phyloP scores from a whole-genome alignment of 257 asterid species.

The Leptodermis oblonga region DNA sequence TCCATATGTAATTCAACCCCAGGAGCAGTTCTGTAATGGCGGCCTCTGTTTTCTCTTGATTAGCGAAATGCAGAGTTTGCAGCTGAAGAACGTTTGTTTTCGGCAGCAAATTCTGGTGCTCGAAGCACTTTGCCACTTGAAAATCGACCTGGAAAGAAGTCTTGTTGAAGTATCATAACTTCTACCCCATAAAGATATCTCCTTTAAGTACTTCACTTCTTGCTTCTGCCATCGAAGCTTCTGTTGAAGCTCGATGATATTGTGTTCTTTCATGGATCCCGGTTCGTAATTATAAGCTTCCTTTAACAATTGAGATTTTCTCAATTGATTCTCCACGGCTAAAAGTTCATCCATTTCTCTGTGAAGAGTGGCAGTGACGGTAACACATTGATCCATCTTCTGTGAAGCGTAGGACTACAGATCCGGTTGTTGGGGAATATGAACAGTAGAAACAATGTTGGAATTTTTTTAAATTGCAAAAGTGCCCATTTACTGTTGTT shows the following conservation, averaged over 20 bases:
- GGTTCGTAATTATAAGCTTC: constrained; percentile 13
- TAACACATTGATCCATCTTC: constrained; percentile 54
- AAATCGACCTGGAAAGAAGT: constrained; percentile 50
- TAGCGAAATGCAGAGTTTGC: constrained; percentile 73
- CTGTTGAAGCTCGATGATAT: constrained; percentile 52
- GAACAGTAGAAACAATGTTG: no score
- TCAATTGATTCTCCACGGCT: constrained; percentile 41
- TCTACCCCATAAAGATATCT: constrained; percentile 65
- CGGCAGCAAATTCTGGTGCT: constrained; percentile 56
- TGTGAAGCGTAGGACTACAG: no score
- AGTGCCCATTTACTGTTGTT: no score
- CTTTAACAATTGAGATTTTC: constrained; percentile 34
- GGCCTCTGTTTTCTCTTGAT: constrained; percentile 82
- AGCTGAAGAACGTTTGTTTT: constrained; percentile 61
- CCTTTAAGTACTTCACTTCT: constrained; percentile 64
- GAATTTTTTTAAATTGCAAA: no score
- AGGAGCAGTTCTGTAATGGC: constrained; percentile 93
- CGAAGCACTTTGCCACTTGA: constrained; percentile 94
- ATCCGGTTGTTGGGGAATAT: no score
- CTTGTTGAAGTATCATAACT: constrained; percentile 66
- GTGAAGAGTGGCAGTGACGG: constrained; percentile 47
- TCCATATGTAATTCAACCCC: constrained; percentile 90
- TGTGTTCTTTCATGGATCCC: constrained; percentile 38
- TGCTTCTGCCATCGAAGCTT: constrained; percentile 74
- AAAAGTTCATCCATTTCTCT: constrained; percentile 66